Evolutionary conservation across 352 stramenopile genomes (phyloP), one percentile per base, ranked within the genome.

Genomic region (Phytopythium vexans): DNA sequence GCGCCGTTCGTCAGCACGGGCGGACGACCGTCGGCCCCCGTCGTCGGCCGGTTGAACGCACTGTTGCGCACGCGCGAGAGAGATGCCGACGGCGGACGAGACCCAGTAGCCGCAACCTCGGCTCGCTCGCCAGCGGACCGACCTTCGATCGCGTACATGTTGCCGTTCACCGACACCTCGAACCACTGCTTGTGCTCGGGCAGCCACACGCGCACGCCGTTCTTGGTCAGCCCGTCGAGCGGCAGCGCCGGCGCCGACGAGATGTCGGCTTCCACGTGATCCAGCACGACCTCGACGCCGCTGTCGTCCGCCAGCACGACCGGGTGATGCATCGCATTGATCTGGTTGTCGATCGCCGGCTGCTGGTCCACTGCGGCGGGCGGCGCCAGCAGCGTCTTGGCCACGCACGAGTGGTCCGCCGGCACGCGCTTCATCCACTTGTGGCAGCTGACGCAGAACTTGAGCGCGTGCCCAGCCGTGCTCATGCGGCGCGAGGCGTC

Each of bases 121-220:
- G 21, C 21, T 41, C 32, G 53, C 39, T 45, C n/a, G 49, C 8
- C 38, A 38, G 70, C 60, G 12, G 62, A 55, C 3, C 67, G 69
- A 6, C 72, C 72, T 32, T 84, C 72, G 52, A 92, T 89, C 7
- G 60, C 66, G 45, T 88, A 92, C 49, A 92, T 44, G 47, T 73
- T 82, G 6, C 82, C 82, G 56, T 90, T 89, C 53, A 92, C 79
- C 3, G 79, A 90, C 40, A 92, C 82, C 55, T 92, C 82, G 39
- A 85, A 88, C 82, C 82, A 92, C 32, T 82, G 58, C 43, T 85
- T 77, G 38, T 74, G 68, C 41, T 88, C 75, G 0, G 82, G 79
- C n/a, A 90, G 62, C 77, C 77, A 92, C 34, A 92, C 64, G 1
- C 82, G 74, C 50, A 92, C 79, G 5, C 82, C 82, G 50, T 92